These are phyloP conservation scores for Citrus inodora DNA, from an alignment of 345 rosid genomes.

Conservation along the genomic window DNA sequence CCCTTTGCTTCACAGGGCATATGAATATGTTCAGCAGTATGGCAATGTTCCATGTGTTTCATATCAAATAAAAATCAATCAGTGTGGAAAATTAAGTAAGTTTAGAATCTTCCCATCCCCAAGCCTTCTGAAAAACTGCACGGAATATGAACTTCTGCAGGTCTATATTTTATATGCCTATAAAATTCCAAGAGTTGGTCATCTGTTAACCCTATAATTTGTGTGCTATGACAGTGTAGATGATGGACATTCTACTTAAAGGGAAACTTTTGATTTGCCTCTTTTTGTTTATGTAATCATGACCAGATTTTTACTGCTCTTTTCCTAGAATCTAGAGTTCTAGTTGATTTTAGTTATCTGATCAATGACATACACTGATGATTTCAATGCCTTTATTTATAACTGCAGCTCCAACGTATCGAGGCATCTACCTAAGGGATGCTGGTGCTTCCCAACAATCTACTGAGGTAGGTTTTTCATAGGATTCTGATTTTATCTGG, in stretches of 20 bases:
- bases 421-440: slow-evolving; percentile 94
- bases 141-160: not conserved
- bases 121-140: not conserved
- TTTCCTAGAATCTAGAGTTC: not conserved
- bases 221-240: not conserved
- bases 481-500: not conserved
- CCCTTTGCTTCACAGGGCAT: slow-evolving; percentile 57
- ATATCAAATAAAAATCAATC: slow-evolving; percentile 72
- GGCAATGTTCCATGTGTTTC: slow-evolving; percentile 53
- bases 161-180: not conserved
- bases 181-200: not conserved
- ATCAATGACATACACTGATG: slow-evolving; percentile 7
- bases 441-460: slow-evolving; percentile 60
- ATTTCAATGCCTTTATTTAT: slow-evolving; percentile 13
- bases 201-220: not conserved
- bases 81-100: slow-evolving; percentile 82
- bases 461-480: slow-evolving; percentile 60
- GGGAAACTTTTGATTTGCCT: not conserved
- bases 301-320: not conserved
- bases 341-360: not conserved
- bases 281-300: not conserved
- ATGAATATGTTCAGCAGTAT: slow-evolving; percentile 61
- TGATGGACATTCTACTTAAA: not conserved
- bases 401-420: slow-evolving; percentile 66
- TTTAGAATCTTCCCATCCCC: not conserved